phyloP scores from a whole-genome alignment of 371 early-diverging fungal genomes.

The Syncephalastrum monosporum region DNA sequence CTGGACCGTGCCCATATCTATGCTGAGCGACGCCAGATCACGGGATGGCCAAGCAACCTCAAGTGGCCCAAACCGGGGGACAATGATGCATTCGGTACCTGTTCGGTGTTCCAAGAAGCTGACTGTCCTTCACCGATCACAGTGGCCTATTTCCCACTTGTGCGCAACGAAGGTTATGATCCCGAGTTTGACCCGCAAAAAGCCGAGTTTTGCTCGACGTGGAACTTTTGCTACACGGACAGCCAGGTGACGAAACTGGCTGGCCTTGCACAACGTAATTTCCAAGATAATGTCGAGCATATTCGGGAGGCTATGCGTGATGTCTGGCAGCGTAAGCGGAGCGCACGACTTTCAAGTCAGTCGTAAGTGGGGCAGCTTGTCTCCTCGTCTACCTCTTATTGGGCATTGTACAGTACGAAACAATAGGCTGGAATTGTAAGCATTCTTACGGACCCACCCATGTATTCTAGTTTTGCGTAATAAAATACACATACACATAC shows the following conservation, averaged over 20 bases:
- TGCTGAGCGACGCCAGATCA: constrained; percentile 44
- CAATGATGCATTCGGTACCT: constrained; percentile 12
- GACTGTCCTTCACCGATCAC: constrained; percentile 35
- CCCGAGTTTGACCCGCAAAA: constrained; percentile 59
- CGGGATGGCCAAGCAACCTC: constrained; percentile 46
- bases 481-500: too few relatives aligned
- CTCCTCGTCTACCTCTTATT: too few relatives aligned
- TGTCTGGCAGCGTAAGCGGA: constrained; percentile 47
- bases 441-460: too few relatives aligned
- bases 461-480: too few relatives aligned
- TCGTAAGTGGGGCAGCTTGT: too few relatives aligned
- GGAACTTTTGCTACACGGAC: constrained; percentile 59
- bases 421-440: too few relatives aligned
- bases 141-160: constrained; percentile 59
- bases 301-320: constrained; percentile 34
- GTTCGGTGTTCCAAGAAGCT: constrained; percentile 25
- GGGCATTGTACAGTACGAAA: too few relatives aligned
- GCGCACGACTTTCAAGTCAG: too few relatives aligned
- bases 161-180: constrained; percentile 49
- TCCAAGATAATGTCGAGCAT: constrained; percentile 42
- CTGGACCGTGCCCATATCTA: constrained; percentile 63
- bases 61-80: constrained; percentile 27
- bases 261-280: constrained; percentile 49
- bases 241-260: constrained; percentile 58
- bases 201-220: constrained; percentile 62